Percentiles rank a stretch among this genome's conserved stretches.
phyloP scores from a whole-genome alignment of 1,284 basidiomycete species.

The Boletus smithii region DNA sequence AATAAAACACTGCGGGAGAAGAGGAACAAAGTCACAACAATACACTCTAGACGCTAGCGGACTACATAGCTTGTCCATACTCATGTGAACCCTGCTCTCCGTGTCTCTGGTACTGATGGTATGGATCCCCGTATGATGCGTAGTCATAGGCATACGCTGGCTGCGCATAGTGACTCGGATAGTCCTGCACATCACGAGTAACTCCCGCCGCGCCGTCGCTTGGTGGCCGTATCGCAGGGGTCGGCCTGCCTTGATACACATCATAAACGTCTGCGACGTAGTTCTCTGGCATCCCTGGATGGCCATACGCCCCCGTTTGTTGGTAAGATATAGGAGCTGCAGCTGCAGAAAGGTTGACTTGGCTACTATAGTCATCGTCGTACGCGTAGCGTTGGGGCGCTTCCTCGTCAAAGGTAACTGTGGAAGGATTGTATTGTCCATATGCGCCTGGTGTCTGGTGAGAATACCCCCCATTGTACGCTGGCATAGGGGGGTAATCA shows the following conservation, averaged over 20 bases:
- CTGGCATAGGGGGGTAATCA: slow-evolving; percentile 71
- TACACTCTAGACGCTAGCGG: slow-evolving; percentile 14
- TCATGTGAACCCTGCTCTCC: slow-evolving; percentile 28
- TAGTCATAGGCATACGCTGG: slow-evolving; percentile 30
- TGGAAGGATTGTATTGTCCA: slow-evolving; percentile 55
- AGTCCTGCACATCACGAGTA: slow-evolving; percentile 37
- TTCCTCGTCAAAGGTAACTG: slow-evolving; percentile 52
- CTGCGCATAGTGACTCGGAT: slow-evolving; percentile 32
- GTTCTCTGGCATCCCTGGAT: slow-evolving; percentile 33
- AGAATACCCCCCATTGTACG: slow-evolving; percentile 56
- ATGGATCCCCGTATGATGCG: slow-evolving; percentile 29
- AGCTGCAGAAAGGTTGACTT: slow-evolving; percentile 49
- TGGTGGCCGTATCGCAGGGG: slow-evolving; percentile 27
- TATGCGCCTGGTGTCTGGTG: slow-evolving; percentile 47
- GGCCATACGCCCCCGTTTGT: slow-evolving; percentile 22
- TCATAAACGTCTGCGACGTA: slow-evolving; percentile 43
- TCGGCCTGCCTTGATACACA: slow-evolving; percentile 49
- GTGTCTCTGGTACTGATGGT: slow-evolving; percentile 32
- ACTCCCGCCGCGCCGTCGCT: slow-evolving; percentile 22
- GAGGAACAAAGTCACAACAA: slow-evolving; percentile 16
- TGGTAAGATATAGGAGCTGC: slow-evolving; percentile 55
- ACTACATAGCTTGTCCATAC: slow-evolving; percentile 35
- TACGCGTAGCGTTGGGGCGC: slow-evolving; percentile 42
- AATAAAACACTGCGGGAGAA: slow-evolving; percentile 25
- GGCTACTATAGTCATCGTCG: slow-evolving; percentile 64